A percentile compares a stretch with the other conserved stretches of the same genome.
phyloP scores from a whole-genome alignment of 352 stramenopile species.

The Phytophthora melonis region DNA sequence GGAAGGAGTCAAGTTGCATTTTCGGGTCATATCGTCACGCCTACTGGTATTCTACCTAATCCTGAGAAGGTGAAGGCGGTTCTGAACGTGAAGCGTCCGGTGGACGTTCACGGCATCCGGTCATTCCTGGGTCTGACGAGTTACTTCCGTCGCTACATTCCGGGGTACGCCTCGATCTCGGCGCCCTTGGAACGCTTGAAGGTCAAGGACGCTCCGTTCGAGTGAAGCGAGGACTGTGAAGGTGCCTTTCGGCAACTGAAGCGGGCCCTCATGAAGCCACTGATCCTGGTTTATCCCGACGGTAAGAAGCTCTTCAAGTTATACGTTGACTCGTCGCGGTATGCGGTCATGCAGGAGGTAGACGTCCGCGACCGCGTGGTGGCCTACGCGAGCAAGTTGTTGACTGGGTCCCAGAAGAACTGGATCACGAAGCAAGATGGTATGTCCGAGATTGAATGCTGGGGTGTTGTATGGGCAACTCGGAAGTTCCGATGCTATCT shows the following conservation, averaged over 20 bases:
- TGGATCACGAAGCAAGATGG: neutral
- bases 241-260: slow-evolving; percentile 3
- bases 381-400: neutral
- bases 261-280: neutral
- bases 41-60: neutral
- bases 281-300: slow-evolving; percentile 9
- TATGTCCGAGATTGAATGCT: slow-evolving; percentile 1
- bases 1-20: slow-evolving; percentile 7
- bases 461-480: neutral
- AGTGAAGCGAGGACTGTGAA: slow-evolving; percentile 4
- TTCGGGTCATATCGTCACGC: neutral
- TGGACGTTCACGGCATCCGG: neutral
- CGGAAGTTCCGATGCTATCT: slow-evolving; percentile 11
- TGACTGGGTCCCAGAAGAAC: neutral
- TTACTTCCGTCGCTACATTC: slow-evolving; percentile 9
- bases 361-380: too few relatives aligned
- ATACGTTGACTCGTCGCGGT: slow-evolving; percentile 4
- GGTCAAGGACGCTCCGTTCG: neutral
- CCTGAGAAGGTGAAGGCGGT: slow-evolving; percentile 15
- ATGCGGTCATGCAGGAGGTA: neutral
- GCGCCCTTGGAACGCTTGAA: slow-evolving; percentile 7
- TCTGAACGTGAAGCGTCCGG: neutral
- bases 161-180: slow-evolving; percentile 4
- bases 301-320: slow-evolving; percentile 4
- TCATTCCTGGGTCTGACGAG: slow-evolving; percentile 1